Conservation (phyloP, 805 yeast species). For the Jamesozyma spencerorum region DNA sequence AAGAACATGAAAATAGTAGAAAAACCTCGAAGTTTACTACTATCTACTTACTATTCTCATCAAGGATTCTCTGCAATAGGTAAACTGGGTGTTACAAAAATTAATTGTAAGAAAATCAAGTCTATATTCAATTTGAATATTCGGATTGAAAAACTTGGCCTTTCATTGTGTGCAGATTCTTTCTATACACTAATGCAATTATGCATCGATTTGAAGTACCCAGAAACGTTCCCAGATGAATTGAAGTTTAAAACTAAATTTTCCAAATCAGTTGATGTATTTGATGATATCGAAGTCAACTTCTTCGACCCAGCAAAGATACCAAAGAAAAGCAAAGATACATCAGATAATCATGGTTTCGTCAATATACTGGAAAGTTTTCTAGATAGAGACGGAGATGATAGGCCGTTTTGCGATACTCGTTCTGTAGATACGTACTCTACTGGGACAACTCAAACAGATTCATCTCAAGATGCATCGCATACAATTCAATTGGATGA, state of each 20-base stretch:
- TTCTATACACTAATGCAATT: constrained; percentile 60
- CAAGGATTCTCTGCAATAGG: constrained; percentile 24
- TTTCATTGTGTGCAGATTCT: constrained; percentile 78
- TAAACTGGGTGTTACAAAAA: constrained; percentile 10
- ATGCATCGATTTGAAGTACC: constrained; percentile 62
- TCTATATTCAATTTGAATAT: constrained; percentile 28
- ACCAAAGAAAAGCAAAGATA: constrained; percentile 11
- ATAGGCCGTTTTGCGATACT: not conserved
- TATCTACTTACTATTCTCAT: constrained; percentile 15
- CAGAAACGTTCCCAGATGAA: constrained; percentile 49
- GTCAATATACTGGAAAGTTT: constrained; percentile 14
- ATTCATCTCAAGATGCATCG: not conserved
- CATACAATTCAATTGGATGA: constrained; percentile 1
- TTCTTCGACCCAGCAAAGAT: constrained; percentile 12
- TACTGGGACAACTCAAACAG: not conserved
- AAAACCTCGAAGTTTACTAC: constrained; percentile 3
- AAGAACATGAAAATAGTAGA: constrained; percentile 1
- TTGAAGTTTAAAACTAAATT: constrained; percentile 42
- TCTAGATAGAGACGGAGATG: constrained; percentile 6
- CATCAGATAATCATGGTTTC: constrained; percentile 3
- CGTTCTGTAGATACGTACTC: not conserved
- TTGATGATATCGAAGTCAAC: constrained; percentile 32
- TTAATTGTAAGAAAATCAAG: constrained; percentile 5
- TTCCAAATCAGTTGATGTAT: constrained; percentile 30
- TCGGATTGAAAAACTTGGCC: constrained; percentile 37